Percentiles rank a stretch among this genome's conserved stretches.
Evolutionary conservation across 208 protist genomes (phyloP).

Genomic region (Vickermania ingenoplastis): DNA sequence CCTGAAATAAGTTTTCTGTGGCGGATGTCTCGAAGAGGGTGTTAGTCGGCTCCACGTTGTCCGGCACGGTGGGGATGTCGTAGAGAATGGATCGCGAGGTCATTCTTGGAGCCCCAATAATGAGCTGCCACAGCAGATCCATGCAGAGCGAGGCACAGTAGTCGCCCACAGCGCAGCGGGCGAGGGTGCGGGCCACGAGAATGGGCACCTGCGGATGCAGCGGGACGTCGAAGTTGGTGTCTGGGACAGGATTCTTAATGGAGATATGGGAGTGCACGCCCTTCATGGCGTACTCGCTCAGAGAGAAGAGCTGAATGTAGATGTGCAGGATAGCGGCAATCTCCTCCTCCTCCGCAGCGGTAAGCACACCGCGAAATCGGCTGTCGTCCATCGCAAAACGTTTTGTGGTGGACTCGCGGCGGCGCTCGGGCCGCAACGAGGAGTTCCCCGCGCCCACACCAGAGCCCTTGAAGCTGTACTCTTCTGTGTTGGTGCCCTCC

Average conservation of each 20-base stretch:
- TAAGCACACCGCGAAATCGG: conserved; percentile 1
- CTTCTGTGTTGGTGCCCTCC: not conserved
- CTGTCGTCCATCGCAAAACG: not conserved
- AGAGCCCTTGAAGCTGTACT: not conserved
- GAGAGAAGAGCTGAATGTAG: not conserved
- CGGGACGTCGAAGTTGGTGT: conserved; percentile 4
- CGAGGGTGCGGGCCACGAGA: conserved; percentile 20
- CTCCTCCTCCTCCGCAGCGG: conserved; percentile 11
- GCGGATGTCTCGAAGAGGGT: conserved; percentile 13
- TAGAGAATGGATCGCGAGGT: conserved; percentile 31
- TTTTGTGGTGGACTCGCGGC: not conserved
- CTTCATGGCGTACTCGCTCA: not conserved
- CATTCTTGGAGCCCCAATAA: conserved; percentile 21
- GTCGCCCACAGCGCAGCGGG: conserved; percentile 21
- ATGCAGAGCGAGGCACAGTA: conserved; percentile 31
- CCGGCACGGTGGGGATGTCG: conserved; percentile 3
- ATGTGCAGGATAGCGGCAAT: conserved; percentile 19
- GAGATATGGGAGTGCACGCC: not conserved
- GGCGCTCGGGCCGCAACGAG: not conserved
- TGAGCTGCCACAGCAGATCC: conserved; percentile 45
- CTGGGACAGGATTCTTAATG: conserved; percentile 6
- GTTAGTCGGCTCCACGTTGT: not conserved
- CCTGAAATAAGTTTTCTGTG: conserved; percentile 39
- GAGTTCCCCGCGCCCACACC: not conserved
- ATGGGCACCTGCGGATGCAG: conserved; percentile 23